Evolutionary conservation across 2,329 filamentous ascomycete genomes (phyloP).

Genomic region (Microcyclospora pomicola): DNA sequence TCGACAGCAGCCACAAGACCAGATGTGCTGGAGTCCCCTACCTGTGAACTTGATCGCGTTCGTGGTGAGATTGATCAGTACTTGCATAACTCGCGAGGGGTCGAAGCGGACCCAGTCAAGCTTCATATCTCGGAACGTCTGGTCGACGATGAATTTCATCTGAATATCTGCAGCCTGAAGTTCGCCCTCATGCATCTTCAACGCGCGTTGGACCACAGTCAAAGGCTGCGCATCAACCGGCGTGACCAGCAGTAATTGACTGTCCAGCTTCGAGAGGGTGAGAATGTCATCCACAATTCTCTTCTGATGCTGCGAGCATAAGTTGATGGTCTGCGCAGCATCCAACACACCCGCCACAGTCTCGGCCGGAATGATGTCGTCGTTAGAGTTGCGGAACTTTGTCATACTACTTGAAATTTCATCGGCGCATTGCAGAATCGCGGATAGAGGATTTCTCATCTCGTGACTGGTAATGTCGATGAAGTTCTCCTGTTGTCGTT

Average conservation of each 20-base stretch:
- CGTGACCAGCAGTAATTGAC: conserved; percentile 57
- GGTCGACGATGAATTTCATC: conserved; percentile 49
- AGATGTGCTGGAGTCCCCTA: too few relatives aligned
- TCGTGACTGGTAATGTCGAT: conserved; percentile 31
- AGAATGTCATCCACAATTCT: conserved; percentile 63
- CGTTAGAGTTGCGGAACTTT: conserved; percentile 33
- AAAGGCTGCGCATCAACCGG: conserved; percentile 56
- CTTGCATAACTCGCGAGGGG: conserved; percentile 60
- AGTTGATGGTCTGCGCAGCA: conserved; percentile 61
- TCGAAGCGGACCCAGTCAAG: conserved; percentile 60
- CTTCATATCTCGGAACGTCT: conserved; percentile 43
- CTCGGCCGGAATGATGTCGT: conserved; percentile 19
- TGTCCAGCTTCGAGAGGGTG: conserved; percentile 63
- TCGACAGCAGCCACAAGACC: too few relatives aligned
- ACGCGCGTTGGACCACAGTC: conserved; percentile 48
- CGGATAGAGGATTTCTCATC: conserved; percentile 57
- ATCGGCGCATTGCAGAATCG: conserved; percentile 62
- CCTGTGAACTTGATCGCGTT: conserved; percentile 71
- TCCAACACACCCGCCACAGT: conserved; percentile 51
- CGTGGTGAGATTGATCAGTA: conserved; percentile 62
- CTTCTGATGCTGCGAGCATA: conserved; percentile 70
- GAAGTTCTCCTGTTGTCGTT: conserved; percentile 49
- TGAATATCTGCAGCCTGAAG: conserved; percentile 55
- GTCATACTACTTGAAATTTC: conserved; percentile 47
- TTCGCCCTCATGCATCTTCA: conserved; percentile 71